Evolutionary conservation across 192 early-diverging fungal species (phyloP), one percentile per base, ranked within the genome.

Genomic region (Backusella circina): DNA sequence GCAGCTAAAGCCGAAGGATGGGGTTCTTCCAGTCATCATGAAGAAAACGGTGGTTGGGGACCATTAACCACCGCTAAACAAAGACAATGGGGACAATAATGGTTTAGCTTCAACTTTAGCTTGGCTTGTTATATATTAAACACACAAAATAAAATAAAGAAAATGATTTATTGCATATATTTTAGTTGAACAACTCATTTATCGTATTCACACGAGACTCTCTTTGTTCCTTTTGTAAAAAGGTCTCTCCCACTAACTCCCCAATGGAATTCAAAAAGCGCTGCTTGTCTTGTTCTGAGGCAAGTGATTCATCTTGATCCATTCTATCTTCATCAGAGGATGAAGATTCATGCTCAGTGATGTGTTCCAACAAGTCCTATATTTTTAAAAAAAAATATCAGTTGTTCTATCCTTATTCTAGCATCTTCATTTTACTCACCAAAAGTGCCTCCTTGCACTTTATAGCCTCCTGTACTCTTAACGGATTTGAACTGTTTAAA

Each of bases 361-460:
- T 73, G 28, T 72, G 76, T 3, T 37, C 15, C 39, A 77, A 54
- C 12, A 67, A 37, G 30, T 72, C 65, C 75, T 76, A 3, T 39
- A 32, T 23, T 28, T 26, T 16, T 70, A 9, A 0, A 26, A 31
- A 38, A 9, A 32, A 31, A 47, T 9, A 47, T 26, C 26, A 16
- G 3, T 23, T 30, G 23, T 32, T 2, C 1, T 10, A 47, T 31
- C 15, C 6, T 10, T 30, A 28, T 41, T n/a, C 28, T 23, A 31
- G 10, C 26, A 31, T 23, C 6, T 50, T 67, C 3, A 33, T 47
- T 5, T 15, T 30, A 71, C 73, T 73, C 82, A 89, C 88, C 82
- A 88, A 44, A 31, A 90, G 70, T 4, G 87, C 87, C 8, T 86
- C 83, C 32, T 80, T 71, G 38, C 87, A 88, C 41, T 83, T 81